These are phyloP conservation scores for Arxiozyma bovina DNA, from an alignment of 1,139 yeast species.

Conservation along the genomic window DNA sequence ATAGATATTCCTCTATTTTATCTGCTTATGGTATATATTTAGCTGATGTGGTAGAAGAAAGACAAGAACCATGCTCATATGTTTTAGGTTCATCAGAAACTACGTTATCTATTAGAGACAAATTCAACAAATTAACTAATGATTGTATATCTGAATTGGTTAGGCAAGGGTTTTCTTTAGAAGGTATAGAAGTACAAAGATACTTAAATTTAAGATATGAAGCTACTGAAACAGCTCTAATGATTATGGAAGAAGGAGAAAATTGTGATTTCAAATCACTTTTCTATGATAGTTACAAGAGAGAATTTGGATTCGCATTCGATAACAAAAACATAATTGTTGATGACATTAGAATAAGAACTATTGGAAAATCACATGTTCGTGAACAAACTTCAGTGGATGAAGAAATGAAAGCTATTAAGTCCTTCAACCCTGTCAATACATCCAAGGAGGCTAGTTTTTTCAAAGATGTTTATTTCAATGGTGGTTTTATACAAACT, in stretches of 20 bases:
- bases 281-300: slow-evolving; percentile 45
- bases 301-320: slow-evolving; percentile 64
- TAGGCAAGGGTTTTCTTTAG: slow-evolving; percentile 29
- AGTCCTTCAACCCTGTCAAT: slow-evolving; percentile 13
- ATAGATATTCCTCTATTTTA: slow-evolving; percentile 45
- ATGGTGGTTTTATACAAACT: slow-evolving; percentile 44
- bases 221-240: slow-evolving; percentile 81
- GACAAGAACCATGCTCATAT: slow-evolving; percentile 49
- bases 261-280: slow-evolving; percentile 31
- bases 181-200: slow-evolving; percentile 50
- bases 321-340: slow-evolving; percentile 54
- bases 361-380: slow-evolving; percentile 42
- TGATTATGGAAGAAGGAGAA: slow-evolving; percentile 41
- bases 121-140: slow-evolving; percentile 29
- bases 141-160: slow-evolving; percentile 10
- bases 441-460: slow-evolving; percentile 25
- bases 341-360: slow-evolving; percentile 74
- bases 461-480: slow-evolving; percentile 38
- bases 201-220: slow-evolving; percentile 71
- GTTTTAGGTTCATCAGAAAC: slow-evolving; percentile 30
- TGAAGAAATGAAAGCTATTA: slow-evolving; percentile 27
- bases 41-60: slow-evolving; percentile 56
- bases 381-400: slow-evolving; percentile 33
- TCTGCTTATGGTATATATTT: slow-evolving; percentile 51
- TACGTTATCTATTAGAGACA: slow-evolving; percentile 23